These are phyloP conservation scores for Paracamarosporium sp. DNA, from an alignment of 2,329 filamentous ascomycete genomes.

Conservation along the genomic window DNA sequence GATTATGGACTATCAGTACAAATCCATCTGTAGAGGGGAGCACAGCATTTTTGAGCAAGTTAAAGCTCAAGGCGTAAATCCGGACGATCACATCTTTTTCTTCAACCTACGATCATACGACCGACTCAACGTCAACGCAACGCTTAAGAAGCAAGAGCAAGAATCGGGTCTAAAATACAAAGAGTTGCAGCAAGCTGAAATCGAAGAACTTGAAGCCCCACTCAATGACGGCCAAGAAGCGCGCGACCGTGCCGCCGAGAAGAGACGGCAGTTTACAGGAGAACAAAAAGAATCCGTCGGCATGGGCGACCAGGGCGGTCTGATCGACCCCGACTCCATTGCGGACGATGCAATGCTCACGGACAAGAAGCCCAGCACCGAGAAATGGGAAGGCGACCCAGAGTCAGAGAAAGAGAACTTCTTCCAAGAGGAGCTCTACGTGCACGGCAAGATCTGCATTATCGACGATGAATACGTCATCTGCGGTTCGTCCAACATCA, in stretches of 20 bases:
- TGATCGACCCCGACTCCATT: conserved; percentile 66
- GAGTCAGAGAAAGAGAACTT: conserved; percentile 85
- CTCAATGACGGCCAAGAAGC: conserved; percentile 45
- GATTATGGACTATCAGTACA: conserved; percentile 99
- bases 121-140: conserved; percentile 82
- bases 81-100: conserved; percentile 81
- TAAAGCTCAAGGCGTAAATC: conserved; percentile 75
- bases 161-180: conserved; percentile 83
- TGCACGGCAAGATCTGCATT: conserved; percentile 90
- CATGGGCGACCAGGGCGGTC: conserved; percentile 43
- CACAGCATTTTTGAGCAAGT: conserved; percentile 89
- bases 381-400: conserved; percentile 75
- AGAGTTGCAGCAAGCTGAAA: conserved; percentile 85
- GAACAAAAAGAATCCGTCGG: conserved; percentile 46
- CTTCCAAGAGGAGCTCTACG: conserved; percentile 95
- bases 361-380: conserved; percentile 68
- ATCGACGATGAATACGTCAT: conserved; percentile 86
- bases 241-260: conserved; percentile 53
- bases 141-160: conserved; percentile 76
- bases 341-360: conserved; percentile 85
- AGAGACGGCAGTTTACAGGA: conserved; percentile 54
- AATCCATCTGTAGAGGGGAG: conserved; percentile 89
- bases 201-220: conserved; percentile 79
- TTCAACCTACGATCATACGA: conserved; percentile 96
- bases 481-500: conserved; percentile 88